Evolutionary conservation across 176 grass and related monocot genomes (phyloP).

Genomic region (Rhynchospora pubera): DNA sequence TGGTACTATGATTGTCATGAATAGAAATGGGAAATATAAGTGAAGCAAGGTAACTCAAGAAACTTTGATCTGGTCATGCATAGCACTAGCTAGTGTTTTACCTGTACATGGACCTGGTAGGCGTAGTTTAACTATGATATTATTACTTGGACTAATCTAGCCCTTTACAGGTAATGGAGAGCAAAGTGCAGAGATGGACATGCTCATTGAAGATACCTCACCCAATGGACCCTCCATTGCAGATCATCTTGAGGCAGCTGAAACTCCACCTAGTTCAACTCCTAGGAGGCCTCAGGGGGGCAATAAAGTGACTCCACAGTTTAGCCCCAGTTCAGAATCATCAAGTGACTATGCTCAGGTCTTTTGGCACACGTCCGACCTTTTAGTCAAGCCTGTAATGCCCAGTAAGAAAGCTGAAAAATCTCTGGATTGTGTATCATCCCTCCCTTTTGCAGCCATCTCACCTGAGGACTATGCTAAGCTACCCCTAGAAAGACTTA

Average conservation of each 20-base stretch:
- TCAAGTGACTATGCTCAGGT: conserved; percentile 44
- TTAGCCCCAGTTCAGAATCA: conserved; percentile 47
- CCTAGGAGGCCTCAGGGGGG: conserved; percentile 50
- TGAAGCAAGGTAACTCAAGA: background rate
- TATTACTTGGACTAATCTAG: conserved; percentile 9
- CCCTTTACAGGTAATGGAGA: conserved; percentile 19
- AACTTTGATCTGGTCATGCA: no score
- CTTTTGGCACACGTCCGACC: conserved; percentile 92
- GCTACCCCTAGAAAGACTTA: conserved; percentile 61
- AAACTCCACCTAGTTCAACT: conserved; percentile 52
- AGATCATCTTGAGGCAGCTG: conserved; percentile 43
- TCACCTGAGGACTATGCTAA: conserved; percentile 67
- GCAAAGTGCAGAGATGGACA: conserved; percentile 47
- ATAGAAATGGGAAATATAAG: background rate
- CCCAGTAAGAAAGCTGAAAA: conserved; percentile 76
- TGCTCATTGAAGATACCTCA: conserved; percentile 40
- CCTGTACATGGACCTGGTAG: no score
- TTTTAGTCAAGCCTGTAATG: conserved; percentile 97
- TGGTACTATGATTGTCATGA: background rate
- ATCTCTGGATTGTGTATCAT: conserved; percentile 35
- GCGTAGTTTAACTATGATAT: background rate
- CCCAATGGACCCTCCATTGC: conserved; percentile 13
- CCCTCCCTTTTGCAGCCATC: conserved; percentile 69
- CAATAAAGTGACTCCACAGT: conserved; percentile 43
- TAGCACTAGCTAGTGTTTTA: no score